A percentile compares a stretch with the other conserved stretches of the same genome.
phyloP scores from a whole-genome alignment of 2,329 filamentous ascomycete genomes.

The Trichoderma sp. region DNA sequence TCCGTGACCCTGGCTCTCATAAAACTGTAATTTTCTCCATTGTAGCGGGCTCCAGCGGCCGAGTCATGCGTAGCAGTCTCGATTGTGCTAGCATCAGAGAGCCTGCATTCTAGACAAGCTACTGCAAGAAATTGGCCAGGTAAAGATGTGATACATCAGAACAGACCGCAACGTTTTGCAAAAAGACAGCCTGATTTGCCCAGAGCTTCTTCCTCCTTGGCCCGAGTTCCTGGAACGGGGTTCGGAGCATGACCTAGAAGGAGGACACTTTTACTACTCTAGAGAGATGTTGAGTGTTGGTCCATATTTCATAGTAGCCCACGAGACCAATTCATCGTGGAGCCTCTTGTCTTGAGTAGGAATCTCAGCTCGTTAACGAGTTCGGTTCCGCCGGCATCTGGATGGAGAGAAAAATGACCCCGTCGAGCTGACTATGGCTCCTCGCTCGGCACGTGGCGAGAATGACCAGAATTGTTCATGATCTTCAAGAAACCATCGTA shows the following conservation, averaged over 20 bases:
- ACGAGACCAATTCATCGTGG: not conserved
- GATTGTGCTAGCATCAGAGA: conserved; percentile 14
- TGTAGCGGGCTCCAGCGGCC: not conserved
- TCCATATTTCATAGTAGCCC: not conserved
- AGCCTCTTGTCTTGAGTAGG: not conserved
- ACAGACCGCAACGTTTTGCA: not conserved
- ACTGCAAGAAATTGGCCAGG: conserved; percentile 16
- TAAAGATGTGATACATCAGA: not conserved
- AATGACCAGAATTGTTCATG: not conserved
- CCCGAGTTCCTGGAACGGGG: not conserved
- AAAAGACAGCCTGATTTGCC: not conserved
- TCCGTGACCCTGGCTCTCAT: not conserved
- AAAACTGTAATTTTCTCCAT: not conserved
- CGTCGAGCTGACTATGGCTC: not conserved
- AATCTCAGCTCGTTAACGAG: not conserved
- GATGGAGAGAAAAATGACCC: not conserved
- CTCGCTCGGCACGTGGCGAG: conserved; percentile 1
- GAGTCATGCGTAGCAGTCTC: conserved; percentile 4
- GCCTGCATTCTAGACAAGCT: conserved; percentile 11
- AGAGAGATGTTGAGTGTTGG: not conserved
- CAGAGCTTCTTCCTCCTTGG: not conserved
- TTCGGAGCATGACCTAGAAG: not conserved
- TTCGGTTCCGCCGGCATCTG: not conserved
- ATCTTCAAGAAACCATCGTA: not conserved
- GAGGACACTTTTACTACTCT: not conserved